phyloP scores from a whole-genome alignment of 192 early-diverging fungal genomes.

The Umbelopsis isabellina region DNA sequence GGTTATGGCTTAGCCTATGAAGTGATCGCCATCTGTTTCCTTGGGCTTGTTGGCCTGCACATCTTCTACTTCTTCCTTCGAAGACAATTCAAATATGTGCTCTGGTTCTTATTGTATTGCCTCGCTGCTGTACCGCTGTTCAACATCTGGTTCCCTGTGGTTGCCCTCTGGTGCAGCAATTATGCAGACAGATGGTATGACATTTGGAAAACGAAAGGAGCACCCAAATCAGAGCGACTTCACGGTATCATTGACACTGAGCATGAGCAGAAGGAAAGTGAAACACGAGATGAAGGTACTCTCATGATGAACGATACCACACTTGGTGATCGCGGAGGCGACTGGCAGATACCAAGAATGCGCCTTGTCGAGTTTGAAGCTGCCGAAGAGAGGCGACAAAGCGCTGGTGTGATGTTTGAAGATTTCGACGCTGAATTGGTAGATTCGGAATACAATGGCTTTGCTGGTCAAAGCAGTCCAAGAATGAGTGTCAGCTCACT shows the following conservation, averaged over 20 bases:
- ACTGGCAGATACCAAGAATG: conserved; percentile 24
- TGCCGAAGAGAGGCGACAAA: conserved; percentile 27
- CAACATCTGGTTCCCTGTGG: conserved; percentile 40
- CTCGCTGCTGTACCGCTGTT: conserved; percentile 34
- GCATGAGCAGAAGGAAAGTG: background rate
- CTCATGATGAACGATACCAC: background rate
- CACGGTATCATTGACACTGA: conserved; percentile 38
- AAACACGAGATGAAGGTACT: background rate
- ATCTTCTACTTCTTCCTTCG: conserved; percentile 37
- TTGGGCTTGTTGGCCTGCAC: conserved; percentile 28
- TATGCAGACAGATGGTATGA: conserved; percentile 41
- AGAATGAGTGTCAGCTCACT: conserved; percentile 5
- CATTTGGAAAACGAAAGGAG: conserved; percentile 35
- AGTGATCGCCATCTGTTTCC: conserved; percentile 30
- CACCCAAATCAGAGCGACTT: conserved; percentile 18
- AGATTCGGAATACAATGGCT: conserved; percentile 32
- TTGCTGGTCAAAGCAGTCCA: conserved; percentile 25
- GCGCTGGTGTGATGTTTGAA: conserved; percentile 23
- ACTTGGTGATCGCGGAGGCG: conserved; percentile 10
- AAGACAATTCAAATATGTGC: conserved; percentile 40
- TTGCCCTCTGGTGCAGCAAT: conserved; percentile 33
- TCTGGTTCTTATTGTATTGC: conserved; percentile 40
- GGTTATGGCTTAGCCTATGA: conserved; percentile 25
- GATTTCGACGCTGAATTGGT: conserved; percentile 29
- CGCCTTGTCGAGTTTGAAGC: conserved; percentile 30